Base-by-base conservation (phyloP, 257 asterid genomes). In the Ilex aquifolium region DNA sequence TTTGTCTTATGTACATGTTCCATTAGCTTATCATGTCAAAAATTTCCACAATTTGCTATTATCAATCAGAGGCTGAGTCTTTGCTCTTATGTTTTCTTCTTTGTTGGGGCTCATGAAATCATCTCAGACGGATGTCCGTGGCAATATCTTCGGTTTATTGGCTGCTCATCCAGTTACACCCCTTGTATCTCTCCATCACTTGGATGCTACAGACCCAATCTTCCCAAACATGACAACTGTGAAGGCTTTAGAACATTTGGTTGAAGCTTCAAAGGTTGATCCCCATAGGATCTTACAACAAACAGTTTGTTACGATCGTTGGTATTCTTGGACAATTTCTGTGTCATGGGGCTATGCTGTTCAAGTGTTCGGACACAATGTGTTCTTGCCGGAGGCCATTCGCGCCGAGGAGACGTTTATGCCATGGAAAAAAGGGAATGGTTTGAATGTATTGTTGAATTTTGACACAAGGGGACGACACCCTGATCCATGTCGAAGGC, bases 301-400 rank as follows among this genome's bases (percentile, higher is more conserved):
- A 57, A 79, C 94, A 0, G 86, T 91, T 2, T 91, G 97, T 80
- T 91, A 85, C 2, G 93, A 88, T 30, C 64, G 75, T 57, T 79
- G 83, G 95, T 82, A 77, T 62, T 85, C 88, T 13, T 85, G 91
- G 96, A 84, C 96, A 0, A 60, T 91, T 40, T 91, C 96, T 0
- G 77, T 85, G 16, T 88, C 97, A 0, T 91, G 97, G 97, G 96
- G 95, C 48, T 85, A 88, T n/a, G 95, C 88, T 2, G 86, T 88
- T 39, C 95, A 88, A 64, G 59, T 90, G 44, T 76, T 79, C 59
- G 85, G 80, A 2, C 80, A 10, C 57, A 65, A 80, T 32, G 73
- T 80, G 14, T 66, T 58, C 65, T 69, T 90, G 40, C 80, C 74
- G 0, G 90, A 82, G 16, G 89, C 74, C 12, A 48, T 87, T 16